A percentile compares a stretch with the other conserved stretches of the same genome.
Conservation (phyloP, 1,284 basidiomycete species). For the Dichomitus squalens region DNA sequence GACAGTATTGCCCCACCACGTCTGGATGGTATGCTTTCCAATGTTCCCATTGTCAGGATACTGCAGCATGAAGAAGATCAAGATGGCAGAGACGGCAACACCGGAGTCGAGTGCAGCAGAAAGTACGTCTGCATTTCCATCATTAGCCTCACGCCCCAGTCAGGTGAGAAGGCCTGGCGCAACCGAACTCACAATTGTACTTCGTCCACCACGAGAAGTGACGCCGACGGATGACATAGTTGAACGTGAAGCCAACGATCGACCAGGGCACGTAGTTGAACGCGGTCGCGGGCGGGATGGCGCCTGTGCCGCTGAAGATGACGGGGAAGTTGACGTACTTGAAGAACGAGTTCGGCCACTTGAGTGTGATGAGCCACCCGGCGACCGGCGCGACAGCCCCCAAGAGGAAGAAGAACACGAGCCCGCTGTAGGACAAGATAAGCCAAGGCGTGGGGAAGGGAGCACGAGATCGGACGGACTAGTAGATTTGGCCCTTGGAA, state of each 20-base stretch:
- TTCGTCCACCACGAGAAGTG: conserved; percentile 58
- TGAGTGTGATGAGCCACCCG: conserved; percentile 40
- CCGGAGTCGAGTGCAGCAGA: conserved; percentile 64
- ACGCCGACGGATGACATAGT: conserved; percentile 52
- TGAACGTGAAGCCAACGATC: conserved; percentile 56
- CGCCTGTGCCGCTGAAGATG: conserved; percentile 52
- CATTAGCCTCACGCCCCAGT: not conserved
- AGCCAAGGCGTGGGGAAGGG: not conserved
- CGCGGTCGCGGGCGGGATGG: conserved; percentile 53
- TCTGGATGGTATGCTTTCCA: conserved; percentile 52
- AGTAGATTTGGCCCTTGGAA: conserved; percentile 42
- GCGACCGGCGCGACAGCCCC: conserved; percentile 50
- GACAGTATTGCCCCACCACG: conserved; percentile 77
- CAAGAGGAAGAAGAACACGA: conserved; percentile 60
- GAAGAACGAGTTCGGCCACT: conserved; percentile 46
- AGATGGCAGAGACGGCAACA: conserved; percentile 56
- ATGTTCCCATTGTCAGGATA: conserved; percentile 67
- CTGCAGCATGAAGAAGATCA: conserved; percentile 72
- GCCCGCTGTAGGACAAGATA: conserved; percentile 24
- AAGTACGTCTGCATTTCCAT: conserved; percentile 42
- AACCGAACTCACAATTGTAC: conserved; percentile 47
- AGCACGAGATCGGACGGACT: conserved; percentile 15
- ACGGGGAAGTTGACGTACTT: conserved; percentile 56
- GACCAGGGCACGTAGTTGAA: conserved; percentile 52
- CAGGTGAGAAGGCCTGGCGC: too few species aligned